These are phyloP conservation scores for Fraxinus sp. DNA, from an alignment of 305 asterid genomes.

Conservation along the genomic window DNA sequence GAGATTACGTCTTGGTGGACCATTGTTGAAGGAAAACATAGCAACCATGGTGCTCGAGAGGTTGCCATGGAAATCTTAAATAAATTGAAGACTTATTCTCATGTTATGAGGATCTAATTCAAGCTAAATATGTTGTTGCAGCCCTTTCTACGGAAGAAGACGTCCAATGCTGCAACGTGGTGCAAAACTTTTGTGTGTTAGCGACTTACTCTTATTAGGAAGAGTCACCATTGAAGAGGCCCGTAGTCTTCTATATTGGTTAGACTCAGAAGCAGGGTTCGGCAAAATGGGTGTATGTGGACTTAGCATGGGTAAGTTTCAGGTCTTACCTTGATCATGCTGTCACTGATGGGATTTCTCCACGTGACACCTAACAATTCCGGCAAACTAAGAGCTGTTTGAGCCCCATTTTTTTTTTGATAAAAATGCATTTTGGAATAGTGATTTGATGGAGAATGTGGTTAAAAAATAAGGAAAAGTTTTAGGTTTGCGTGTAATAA, in stretches of 20 bases:
- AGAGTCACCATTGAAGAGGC: constrained; percentile 96
- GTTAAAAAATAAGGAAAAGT: not conserved
- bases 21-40: constrained; percentile 85
- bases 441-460: not conserved
- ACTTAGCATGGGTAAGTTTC: constrained; percentile 90
- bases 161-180: constrained; percentile 92
- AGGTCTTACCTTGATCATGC: constrained; percentile 8
- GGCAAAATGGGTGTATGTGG: constrained; percentile 99
- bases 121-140: constrained; percentile 35
- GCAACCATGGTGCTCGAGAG: constrained; percentile 99
- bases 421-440: not conserved
- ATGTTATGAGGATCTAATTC: constrained; percentile 15
- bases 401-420: not conserved
- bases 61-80: constrained; percentile 37
- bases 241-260: constrained; percentile 84
- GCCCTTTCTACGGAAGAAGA: constrained; percentile 97
- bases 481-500: not conserved
- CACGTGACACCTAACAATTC: not conserved
- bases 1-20: constrained; percentile 94
- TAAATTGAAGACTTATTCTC: constrained; percentile 13
- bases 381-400: not conserved
- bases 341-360: not conserved
- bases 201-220: constrained; percentile 91
- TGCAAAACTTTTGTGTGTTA: constrained; percentile 91
- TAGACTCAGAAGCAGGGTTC: constrained; percentile 80